Evolutionary conservation across 345 rosid species (phyloP), one percentile per base, ranked within the genome.

Genomic region (Salix purpurea): DNA sequence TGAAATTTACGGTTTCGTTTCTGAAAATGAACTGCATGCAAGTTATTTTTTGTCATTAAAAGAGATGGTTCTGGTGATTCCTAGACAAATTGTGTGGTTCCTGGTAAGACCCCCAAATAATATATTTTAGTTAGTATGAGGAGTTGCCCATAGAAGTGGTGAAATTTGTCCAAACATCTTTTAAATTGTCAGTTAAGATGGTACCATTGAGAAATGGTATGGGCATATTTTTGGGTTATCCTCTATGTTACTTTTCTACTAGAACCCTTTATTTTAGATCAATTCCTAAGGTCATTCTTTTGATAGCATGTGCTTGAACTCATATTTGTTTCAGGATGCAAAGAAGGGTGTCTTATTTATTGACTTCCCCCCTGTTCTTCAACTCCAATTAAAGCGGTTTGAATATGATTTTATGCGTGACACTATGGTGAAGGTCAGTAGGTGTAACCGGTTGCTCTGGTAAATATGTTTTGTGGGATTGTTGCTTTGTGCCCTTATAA

Each of bases 301-400:
- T 77, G 14, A 65, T 12, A 48, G 26, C 28, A n/a, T 65, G 18
- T 44, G 21, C 32, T 56, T 24, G 48, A 39, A 46, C 24, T 76
- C 76, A 61, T 79, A 14, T 80, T n/a, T 64, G 56, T 74, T 89
- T 70, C 89, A 94, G 99, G 99, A 95, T 83, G 99, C 99, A 61
- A 93, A 83, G 87, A 95, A 93, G 81, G 97, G 98, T 36, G 97
- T 95, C 44, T 78, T 90, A 73, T 95, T 95, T 82, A 91, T 89
- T 64, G 97, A 94, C 82, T 93, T 94, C 37, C 99, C 98, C 46
- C 97, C 99, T 1, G 99, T 94, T 64, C 99, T 95, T 88, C 99
- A 95, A 81, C 98, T 93, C 75, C 99, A 95, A 81, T 82, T 95
- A 71, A 95, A 95, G 75, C 87, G 99, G 68, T 95, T 95, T 86